These are phyloP conservation scores for Pythium aquatile DNA, from an alignment of 352 stramenopile species.

Conservation along the genomic window DNA sequence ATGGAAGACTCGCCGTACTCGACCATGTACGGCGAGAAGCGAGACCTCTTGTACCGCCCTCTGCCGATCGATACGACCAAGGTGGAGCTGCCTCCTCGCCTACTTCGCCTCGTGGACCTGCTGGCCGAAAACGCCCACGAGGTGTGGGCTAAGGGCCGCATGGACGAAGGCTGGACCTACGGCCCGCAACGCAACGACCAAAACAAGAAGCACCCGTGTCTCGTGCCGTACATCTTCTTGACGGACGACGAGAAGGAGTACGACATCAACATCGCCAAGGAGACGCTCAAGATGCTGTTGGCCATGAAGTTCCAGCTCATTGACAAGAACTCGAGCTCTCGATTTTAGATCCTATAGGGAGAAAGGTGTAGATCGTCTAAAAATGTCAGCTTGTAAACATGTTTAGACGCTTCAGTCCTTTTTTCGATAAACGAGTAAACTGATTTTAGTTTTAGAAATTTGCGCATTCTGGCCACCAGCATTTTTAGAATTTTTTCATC, in stretches of 20 bases:
- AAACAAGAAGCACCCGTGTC: constrained; percentile 79
- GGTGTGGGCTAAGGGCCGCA: constrained; percentile 83
- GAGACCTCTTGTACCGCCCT: constrained; percentile 65
- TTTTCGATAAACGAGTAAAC: too few species aligned
- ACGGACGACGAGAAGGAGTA: constrained; percentile 89
- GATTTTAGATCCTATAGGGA: constrained; percentile 3
- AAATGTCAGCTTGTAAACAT: background rate
- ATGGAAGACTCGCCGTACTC: constrained; percentile 81
- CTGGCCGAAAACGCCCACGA: constrained; percentile 86
- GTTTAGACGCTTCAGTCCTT: background rate
- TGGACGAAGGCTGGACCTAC: constrained; percentile 88
- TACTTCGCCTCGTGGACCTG: constrained; percentile 77
- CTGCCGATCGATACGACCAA: constrained; percentile 75
- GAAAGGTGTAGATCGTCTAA: background rate
- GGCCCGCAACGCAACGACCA: constrained; percentile 73
- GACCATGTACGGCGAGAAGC: constrained; percentile 60
- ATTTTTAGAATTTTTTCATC: background rate
- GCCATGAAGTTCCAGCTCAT: constrained; percentile 86
- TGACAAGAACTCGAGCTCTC: constrained; percentile 38
- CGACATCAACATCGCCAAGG: constrained; percentile 85
- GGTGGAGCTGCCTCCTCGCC: constrained; percentile 56
- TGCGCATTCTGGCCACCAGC: too few species aligned
- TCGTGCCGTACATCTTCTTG: constrained; percentile 89
- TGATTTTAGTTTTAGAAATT: too few species aligned
- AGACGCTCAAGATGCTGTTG: constrained; percentile 86